phyloP scores from a whole-genome alignment of 78 protist genomes.

The Dictyostelium capitatum region DNA sequence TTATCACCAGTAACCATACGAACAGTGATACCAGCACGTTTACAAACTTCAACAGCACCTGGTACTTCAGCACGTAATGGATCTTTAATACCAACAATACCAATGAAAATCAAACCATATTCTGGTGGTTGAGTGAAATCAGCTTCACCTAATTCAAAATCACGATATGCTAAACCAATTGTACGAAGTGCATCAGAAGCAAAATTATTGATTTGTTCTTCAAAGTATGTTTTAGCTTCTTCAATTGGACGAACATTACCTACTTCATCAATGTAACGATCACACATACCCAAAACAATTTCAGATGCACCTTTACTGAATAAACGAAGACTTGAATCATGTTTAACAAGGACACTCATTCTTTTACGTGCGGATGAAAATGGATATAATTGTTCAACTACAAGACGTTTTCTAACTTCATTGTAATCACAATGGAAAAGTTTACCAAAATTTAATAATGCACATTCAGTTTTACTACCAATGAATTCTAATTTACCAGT shows the following conservation, averaged over 20 bases:
- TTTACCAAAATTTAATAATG: constrained; percentile 59
- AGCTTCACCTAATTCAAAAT: constrained; percentile 17
- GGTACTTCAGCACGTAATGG: constrained; percentile 98
- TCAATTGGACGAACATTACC: constrained; percentile 78
- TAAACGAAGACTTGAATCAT: not conserved
- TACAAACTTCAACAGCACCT: constrained; percentile 90
- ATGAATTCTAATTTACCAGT: constrained; percentile 68
- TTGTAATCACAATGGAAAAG: constrained; percentile 61
- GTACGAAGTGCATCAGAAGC: constrained; percentile 94
- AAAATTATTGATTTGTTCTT: constrained; percentile 50
- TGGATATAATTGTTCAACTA: constrained; percentile 68
- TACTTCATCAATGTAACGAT: constrained; percentile 31
- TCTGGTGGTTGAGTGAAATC: constrained; percentile 47
- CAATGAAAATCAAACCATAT: constrained; percentile 82
- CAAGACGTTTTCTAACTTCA: constrained; percentile 69
- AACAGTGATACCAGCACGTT: constrained; percentile 96
- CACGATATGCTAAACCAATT: constrained; percentile 91
- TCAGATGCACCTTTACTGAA: constrained; percentile 85
- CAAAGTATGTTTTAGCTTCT: constrained; percentile 17
- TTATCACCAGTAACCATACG: constrained; percentile 99
- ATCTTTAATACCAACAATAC: constrained; percentile 97
- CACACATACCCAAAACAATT: constrained; percentile 88
- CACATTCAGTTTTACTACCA: constrained; percentile 92
- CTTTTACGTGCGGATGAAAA: constrained; percentile 90
- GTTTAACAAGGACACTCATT: constrained; percentile 27